Evolutionary conservation across 768 basidiomycete genomes (phyloP).

Genomic region (Suillus placidus): DNA sequence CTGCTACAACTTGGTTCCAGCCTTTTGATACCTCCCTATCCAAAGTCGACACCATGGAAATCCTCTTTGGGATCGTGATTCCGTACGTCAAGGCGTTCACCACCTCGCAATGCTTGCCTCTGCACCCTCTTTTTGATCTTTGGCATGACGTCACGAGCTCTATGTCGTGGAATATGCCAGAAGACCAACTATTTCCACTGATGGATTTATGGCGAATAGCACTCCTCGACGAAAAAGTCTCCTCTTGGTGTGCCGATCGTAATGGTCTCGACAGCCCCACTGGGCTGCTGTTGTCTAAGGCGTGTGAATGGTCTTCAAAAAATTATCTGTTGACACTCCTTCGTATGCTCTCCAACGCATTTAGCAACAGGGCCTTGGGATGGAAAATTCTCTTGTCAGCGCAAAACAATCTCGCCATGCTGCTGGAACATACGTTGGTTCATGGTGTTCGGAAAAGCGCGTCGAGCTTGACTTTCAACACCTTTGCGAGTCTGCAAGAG

Average conservation of each 20-base stretch:
- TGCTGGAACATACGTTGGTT: constrained; percentile 70
- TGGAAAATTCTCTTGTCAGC: constrained; percentile 41
- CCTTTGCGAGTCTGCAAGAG: constrained; percentile 67
- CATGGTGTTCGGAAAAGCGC: constrained; percentile 75
- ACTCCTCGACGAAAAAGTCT: constrained; percentile 63
- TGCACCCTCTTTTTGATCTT: constrained; percentile 39
- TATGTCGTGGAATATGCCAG: constrained; percentile 49
- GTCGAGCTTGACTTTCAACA: constrained; percentile 79
- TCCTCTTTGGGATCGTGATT: constrained; percentile 50
- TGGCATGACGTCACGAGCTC: constrained; percentile 53
- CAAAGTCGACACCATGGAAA: constrained; percentile 46
- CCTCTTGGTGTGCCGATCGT: constrained; percentile 48
- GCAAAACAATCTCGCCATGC: constrained; percentile 44
- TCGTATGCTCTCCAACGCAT: constrained; percentile 69
- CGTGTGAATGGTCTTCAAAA: constrained; percentile 37
- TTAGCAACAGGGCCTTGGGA: constrained; percentile 47
- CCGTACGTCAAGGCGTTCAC: constrained; percentile 67
- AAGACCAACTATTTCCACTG: constrained; percentile 71
- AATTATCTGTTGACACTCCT: constrained; percentile 67
- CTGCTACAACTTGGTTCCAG: constrained; percentile 38
- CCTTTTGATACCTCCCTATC: constrained; percentile 19
- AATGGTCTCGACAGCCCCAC: constrained; percentile 44
- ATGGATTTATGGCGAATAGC: constrained; percentile 84
- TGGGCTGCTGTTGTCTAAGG: constrained; percentile 47
- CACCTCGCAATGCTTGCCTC: constrained; percentile 25